A percentile compares a stretch with the other conserved stretches of the same genome.
phyloP scores from a whole-genome alignment of 495 filamentous ascomycete genomes.

The Halenospora varia region DNA sequence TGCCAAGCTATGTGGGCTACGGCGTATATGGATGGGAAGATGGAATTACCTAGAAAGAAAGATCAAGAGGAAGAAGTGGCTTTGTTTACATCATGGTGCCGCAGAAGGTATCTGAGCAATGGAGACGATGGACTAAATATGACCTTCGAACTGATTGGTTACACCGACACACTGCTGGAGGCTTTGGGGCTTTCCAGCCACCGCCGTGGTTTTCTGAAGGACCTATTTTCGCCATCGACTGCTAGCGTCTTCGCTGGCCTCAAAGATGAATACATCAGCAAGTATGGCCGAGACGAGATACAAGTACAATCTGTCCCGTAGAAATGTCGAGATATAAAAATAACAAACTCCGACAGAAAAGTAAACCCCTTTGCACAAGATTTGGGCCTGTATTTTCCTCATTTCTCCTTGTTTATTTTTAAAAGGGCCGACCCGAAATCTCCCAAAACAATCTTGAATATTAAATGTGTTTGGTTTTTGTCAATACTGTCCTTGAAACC shows the following conservation, averaged over 20 bases:
- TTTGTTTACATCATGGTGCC: conserved; percentile 31
- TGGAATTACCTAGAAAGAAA: conserved; percentile 25
- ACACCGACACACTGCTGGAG: neutral
- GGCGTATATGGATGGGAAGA: conserved; percentile 34
- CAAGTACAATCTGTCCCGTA: too few relatives aligned
- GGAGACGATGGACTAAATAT: too few relatives aligned
- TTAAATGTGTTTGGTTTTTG: too few relatives aligned
- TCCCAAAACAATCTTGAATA: too few relatives aligned
- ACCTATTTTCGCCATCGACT: neutral
- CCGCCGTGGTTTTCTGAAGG: neutral
- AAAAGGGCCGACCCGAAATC: too few relatives aligned
- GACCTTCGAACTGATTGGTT: neutral
- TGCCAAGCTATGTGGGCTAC: conserved; percentile 43
- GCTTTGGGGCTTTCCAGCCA: neutral
- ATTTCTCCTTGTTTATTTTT: too few relatives aligned
- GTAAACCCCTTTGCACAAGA: too few relatives aligned
- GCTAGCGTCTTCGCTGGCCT: conserved; percentile 1
- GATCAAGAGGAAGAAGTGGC: conserved; percentile 29
- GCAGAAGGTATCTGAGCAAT: conserved; percentile 33
- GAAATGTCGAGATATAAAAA: too few relatives aligned
- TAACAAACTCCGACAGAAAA: too few relatives aligned
- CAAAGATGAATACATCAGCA: neutral
- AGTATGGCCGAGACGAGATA: too few relatives aligned
- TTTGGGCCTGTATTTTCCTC: too few relatives aligned
- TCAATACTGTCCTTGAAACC: too few relatives aligned